These are phyloP conservation scores for Cytospora leucostoma DNA, from an alignment of 2,329 filamentous ascomycete genomes.

Conservation along the genomic window DNA sequence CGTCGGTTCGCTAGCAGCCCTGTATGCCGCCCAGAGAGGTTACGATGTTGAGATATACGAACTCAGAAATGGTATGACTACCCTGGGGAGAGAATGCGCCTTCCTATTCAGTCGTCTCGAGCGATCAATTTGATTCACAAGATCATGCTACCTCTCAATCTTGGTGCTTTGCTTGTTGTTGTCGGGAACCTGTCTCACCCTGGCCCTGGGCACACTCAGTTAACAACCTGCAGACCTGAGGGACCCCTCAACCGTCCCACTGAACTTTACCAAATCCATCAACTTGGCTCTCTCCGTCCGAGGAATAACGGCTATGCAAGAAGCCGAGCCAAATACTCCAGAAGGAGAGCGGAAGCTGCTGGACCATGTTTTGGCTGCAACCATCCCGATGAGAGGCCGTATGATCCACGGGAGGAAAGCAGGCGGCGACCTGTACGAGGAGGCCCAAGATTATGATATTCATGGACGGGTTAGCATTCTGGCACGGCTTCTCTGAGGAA, in stretches of 20 bases:
- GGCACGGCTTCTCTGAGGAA: neutral
- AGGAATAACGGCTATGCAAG: slow-evolving; percentile 83
- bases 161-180: neutral
- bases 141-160: neutral
- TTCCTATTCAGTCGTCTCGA: slow-evolving; percentile 14
- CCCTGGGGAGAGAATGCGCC: slow-evolving; percentile 20
- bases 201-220: neutral
- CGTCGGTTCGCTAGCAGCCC: slow-evolving; percentile 85
- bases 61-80: slow-evolving; percentile 72
- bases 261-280: slow-evolving; percentile 99
- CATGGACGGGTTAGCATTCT: slow-evolving; percentile 70
- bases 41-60: slow-evolving; percentile 94
- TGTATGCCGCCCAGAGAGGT: slow-evolving; percentile 88
- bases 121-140: neutral
- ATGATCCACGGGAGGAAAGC: slow-evolving; percentile 84
- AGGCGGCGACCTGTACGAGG: slow-evolving; percentile 69
- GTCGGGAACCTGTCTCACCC: too few species aligned
- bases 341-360: slow-evolving; percentile 64
- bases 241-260: slow-evolving; percentile 75
- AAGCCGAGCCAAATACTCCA: slow-evolving; percentile 45
- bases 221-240: slow-evolving; percentile 68
- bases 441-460: slow-evolving; percentile 86
- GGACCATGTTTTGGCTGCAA: slow-evolving; percentile 71
- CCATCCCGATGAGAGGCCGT: slow-evolving; percentile 90
- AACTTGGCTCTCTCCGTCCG: slow-evolving; percentile 93